These are phyloP conservation scores for Colletotrichum endophyticum DNA, from an alignment of 2,329 filamentous ascomycete genomes.

Conservation along the genomic window DNA sequence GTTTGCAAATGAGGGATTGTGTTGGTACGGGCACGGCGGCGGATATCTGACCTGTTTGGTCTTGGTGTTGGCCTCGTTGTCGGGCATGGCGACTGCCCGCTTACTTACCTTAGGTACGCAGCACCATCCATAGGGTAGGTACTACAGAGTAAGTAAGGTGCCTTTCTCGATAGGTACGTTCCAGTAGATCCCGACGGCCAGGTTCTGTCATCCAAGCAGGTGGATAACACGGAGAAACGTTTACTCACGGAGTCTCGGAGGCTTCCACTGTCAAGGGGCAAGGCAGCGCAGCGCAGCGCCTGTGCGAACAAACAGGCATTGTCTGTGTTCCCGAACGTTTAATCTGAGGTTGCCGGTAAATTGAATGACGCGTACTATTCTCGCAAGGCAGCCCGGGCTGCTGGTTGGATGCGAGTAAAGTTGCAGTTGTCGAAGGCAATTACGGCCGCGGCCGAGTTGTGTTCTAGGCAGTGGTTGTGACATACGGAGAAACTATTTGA, in stretches of 20 bases:
- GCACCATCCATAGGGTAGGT: too few relatives aligned
- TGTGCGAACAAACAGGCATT: background rate
- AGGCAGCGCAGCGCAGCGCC: background rate
- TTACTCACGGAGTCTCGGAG: background rate
- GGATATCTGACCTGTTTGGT: constrained; percentile 18
- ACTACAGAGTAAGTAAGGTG: background rate
- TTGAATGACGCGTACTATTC: constrained; percentile 1
- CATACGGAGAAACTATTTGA: background rate
- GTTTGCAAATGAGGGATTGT: background rate
- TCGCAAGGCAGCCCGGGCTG: background rate
- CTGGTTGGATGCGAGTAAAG: background rate
- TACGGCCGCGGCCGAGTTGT: background rate
- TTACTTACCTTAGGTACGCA: background rate
- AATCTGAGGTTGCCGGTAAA: background rate
- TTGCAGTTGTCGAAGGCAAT: background rate
- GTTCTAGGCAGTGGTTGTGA: background rate
- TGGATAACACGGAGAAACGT: background rate
- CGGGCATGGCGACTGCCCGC: background rate
- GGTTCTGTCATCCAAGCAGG: background rate
- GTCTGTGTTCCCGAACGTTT: background rate
- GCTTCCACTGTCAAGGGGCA: background rate
- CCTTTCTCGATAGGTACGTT: background rate
- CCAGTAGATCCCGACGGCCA: background rate
- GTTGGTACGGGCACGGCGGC: background rate
- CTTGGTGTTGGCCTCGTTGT: background rate